Percentiles rank a stretch among this genome's conserved stretches.
These are phyloP conservation scores for Schizochytrium sp. DNA, from an alignment of 108 stramenopile species.

Conservation along the genomic window DNA sequence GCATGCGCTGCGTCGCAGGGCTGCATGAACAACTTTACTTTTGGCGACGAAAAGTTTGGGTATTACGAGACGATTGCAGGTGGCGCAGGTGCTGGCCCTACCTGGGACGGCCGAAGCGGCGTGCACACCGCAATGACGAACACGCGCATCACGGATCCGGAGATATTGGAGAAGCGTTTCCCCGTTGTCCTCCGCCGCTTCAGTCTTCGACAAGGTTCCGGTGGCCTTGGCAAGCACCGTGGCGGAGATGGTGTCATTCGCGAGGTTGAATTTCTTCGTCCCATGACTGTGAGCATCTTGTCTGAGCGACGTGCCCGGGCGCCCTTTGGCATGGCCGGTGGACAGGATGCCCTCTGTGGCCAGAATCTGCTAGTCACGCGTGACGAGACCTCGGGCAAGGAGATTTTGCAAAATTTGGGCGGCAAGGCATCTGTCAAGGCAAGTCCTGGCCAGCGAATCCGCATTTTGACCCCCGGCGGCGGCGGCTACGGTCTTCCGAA, in stretches of 20 bases:
- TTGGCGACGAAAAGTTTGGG: constrained; percentile 89
- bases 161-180: constrained; percentile 88
- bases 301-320: constrained; percentile 79
- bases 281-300: constrained; percentile 81
- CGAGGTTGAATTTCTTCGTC: constrained; percentile 82
- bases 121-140: constrained; percentile 99
- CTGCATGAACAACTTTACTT: constrained; percentile 99
- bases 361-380: constrained; percentile 65
- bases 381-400: background rate
- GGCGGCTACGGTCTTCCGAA: constrained; percentile 62
- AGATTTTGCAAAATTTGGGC: background rate
- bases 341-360: constrained; percentile 70
- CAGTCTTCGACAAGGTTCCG: constrained; percentile 73
- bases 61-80: constrained; percentile 99
- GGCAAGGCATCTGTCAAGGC: background rate
- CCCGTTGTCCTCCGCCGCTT: constrained; percentile 83
- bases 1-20: constrained; percentile 97
- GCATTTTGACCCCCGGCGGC: constrained; percentile 80
- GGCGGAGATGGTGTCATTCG: constrained; percentile 93
- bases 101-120: constrained; percentile 85
- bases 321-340: constrained; percentile 90
- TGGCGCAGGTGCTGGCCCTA: constrained; percentile 92
- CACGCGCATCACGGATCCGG: constrained; percentile 97
- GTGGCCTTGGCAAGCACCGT: constrained; percentile 70
- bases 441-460: constrained; percentile 30